These are phyloP conservation scores for Nemophila menziesii DNA, from an alignment of 257 asterid species.

Conservation along the genomic window DNA sequence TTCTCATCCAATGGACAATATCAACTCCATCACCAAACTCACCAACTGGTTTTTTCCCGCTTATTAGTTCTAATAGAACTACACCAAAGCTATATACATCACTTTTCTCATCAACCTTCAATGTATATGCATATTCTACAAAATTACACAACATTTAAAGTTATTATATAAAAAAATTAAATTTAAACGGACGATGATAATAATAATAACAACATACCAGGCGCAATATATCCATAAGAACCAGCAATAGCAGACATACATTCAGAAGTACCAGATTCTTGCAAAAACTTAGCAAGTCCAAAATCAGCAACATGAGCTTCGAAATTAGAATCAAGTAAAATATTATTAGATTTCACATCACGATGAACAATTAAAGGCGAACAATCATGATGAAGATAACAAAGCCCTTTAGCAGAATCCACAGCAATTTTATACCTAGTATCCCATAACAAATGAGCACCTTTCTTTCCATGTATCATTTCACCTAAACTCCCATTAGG, in stretches of 20 bases:
- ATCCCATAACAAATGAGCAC: conserved; percentile 90
- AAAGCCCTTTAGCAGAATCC: conserved; percentile 91
- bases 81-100: conserved; percentile 95
- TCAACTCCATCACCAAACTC: conserved; percentile 96
- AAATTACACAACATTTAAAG: no score
- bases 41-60: conserved; percentile 82
- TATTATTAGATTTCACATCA: conserved; percentile 85
- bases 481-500: conserved; percentile 97
- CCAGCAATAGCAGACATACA: conserved; percentile 99
- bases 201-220: conserved; percentile 33
- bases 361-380: conserved; percentile 87
- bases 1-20: conserved; percentile 93
- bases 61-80: conserved; percentile 68
- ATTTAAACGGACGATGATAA: no score
- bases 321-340: conserved; percentile 58
- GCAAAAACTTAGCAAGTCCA: conserved; percentile 95
- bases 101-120: conserved; percentile 92
- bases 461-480: conserved; percentile 87
- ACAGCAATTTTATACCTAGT: conserved; percentile 75
- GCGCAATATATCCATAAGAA: conserved; percentile 93
- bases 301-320: conserved; percentile 99
- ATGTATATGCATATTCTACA: conserved; percentile 87
- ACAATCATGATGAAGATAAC: conserved; percentile 94
- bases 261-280: conserved; percentile 82
- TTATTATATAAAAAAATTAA: background rate